Conservation (phyloP, 108 stramenopile genomes). For the Chaetoceros muelleri region DNA sequence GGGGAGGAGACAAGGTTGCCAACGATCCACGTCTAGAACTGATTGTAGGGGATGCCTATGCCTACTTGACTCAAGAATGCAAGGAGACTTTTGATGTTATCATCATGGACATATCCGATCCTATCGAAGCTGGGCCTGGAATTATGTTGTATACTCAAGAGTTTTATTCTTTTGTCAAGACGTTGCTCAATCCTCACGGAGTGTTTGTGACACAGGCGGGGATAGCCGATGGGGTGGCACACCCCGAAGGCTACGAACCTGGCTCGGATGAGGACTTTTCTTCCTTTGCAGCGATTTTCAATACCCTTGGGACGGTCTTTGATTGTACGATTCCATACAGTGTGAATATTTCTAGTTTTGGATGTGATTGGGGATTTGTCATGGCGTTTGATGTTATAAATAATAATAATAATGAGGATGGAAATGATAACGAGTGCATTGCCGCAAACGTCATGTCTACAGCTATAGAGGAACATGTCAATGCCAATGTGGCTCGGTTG, state of each 20-base stretch:
- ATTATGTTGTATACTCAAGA: conserved; percentile 86
- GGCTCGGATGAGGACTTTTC: conserved; percentile 26
- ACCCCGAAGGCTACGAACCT: conserved; percentile 18
- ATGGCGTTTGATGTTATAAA: conserved; percentile 52
- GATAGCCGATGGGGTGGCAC: conserved; percentile 37
- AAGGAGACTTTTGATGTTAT: conserved; percentile 66
- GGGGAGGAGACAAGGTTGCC: conserved; percentile 62
- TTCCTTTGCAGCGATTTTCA: conserved; percentile 71
- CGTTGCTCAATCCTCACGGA: conserved; percentile 34
- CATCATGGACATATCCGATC: conserved; percentile 85
- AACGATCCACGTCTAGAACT: conserved; percentile 58
- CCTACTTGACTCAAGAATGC: conserved; percentile 31
- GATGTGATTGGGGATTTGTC: conserved; percentile 84
- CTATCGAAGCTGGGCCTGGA: conserved; percentile 88
- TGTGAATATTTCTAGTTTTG: conserved; percentile 74
- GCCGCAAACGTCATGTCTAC: conserved; percentile 1
- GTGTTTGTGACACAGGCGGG: conserved; percentile 85
- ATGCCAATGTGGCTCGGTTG: conserved; percentile 9
- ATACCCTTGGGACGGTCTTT: conserved; percentile 70
- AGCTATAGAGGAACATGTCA: conserved; percentile 6
- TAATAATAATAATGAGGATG: conserved; percentile 10
- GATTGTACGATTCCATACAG: conserved; percentile 69
- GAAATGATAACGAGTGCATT: not conserved
- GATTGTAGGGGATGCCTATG: conserved; percentile 62
- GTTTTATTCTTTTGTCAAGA: conserved; percentile 66